These are phyloP conservation scores for Microcos paniculata DNA, from an alignment of 345 rosid genomes.

Conservation along the genomic window DNA sequence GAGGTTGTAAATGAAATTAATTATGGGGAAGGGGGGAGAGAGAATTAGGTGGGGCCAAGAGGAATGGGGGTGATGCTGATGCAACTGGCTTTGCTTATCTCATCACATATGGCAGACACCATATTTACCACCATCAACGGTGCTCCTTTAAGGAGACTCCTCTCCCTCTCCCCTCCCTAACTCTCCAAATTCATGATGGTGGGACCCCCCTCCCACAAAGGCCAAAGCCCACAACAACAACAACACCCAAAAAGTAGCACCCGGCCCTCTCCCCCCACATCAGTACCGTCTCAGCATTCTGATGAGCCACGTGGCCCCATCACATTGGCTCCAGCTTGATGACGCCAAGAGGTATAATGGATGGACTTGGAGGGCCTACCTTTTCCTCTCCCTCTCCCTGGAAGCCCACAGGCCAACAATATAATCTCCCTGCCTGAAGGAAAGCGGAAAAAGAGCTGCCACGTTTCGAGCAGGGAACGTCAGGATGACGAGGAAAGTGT, in stretches of 20 bases:
- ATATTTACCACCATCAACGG: slow-evolving; percentile 36
- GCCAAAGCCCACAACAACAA: neutral
- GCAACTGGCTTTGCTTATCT: slow-evolving; percentile 8
- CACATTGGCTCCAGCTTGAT: neutral
- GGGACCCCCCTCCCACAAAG: slow-evolving; percentile 19
- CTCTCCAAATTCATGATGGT: slow-evolving; percentile 10
- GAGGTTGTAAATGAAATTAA: neutral
- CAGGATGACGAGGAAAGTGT: slow-evolving; percentile 38
- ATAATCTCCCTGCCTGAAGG: slow-evolving; percentile 43
- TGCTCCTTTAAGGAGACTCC: slow-evolving; percentile 8
- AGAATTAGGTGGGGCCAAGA: neutral
- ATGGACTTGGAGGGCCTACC: neutral
- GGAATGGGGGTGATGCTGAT: slow-evolving; percentile 3
- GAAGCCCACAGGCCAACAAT: neutral
- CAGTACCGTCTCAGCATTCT: neutral
- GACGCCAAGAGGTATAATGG: neutral
- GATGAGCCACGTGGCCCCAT: neutral
- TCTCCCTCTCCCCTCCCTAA: neutral
- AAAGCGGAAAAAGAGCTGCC: slow-evolving; percentile 22
- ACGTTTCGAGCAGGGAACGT: slow-evolving; percentile 35
- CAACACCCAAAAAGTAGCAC: neutral
- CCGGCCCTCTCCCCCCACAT: neutral
- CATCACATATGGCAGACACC: slow-evolving; percentile 31
- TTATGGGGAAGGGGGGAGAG: neutral
- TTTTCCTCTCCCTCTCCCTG: neutral